Evolutionary conservation across 106 monocot genomes (phyloP), one percentile per base, ranked within the genome.

Genomic region (Dioscorea dumetorum): DNA sequence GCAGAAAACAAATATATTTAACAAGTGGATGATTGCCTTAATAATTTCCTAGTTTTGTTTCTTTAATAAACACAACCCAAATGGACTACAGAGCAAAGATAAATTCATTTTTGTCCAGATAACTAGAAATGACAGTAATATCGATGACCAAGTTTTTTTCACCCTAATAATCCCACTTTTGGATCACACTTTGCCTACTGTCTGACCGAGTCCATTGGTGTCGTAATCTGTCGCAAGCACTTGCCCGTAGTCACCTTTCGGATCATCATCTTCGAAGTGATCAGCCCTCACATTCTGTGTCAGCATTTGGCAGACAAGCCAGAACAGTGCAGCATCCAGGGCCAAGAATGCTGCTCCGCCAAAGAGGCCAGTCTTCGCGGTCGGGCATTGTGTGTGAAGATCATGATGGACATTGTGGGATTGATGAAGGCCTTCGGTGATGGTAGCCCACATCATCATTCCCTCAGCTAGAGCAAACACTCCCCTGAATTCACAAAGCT

Each of bases 291-390:
- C 79, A 73, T 95, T 95, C 11, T 51, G 49, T 4, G 85, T 64
- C 16, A 90, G 72, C 90, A 95, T 83, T 52, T 76, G 76, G 59
- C 78, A 87, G 18, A 95, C 60, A 8, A 95, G 70, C 87, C 90
- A 95, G 72, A 95, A 83, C 54, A 95, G 79, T 14, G 66, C 33
- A 0, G 90, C 85, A 63, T 91, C 82, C 0, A 95, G 94, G 24
- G 78, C 67, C 22, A 95, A 35, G 33, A 91, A 85, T 3, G 80
- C 85, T 4, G 76, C 87, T 3, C 94, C 91, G 14, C 94, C 94
- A 63, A 88, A 85, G 0, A 88, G 41, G 9, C 91, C 94, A 0
- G 91, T 91, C 81, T 90, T 91, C 9, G 87, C 94, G 4, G 94
- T 90, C 23, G 82, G 74, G 73, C 94, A 94, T 0, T 60, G 23